Conservation (phyloP, 306 rosid genomes). For the Echinosophora koreensis region DNA sequence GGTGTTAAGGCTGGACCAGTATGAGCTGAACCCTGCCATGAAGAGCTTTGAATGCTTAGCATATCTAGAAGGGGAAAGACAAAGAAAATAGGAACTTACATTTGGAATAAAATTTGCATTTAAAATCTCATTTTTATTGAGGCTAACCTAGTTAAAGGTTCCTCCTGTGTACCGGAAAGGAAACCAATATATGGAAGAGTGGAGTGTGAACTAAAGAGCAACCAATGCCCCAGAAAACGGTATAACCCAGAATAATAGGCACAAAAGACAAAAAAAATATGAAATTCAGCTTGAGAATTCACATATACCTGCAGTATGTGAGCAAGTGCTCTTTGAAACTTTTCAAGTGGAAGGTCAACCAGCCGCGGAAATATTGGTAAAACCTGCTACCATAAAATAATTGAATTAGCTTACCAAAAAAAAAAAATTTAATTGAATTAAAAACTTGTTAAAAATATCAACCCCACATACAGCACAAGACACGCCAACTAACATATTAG, state of each 20-base stretch:
- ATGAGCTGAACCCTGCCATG: conserved; percentile 96
- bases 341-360: conserved; percentile 90
- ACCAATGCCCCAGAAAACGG: conserved; percentile 17
- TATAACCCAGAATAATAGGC: conserved; percentile 16
- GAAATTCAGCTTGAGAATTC: conserved; percentile 41
- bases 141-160: conserved; percentile 15
- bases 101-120: neutral
- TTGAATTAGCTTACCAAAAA: no score
- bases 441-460: conserved; percentile 12
- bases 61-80: conserved; percentile 26
- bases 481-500: conserved; percentile 8
- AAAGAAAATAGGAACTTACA: neutral
- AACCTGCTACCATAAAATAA: conserved; percentile 68
- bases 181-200: conserved; percentile 23
- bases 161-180: conserved; percentile 35
- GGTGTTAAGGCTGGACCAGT: conserved; percentile 97
- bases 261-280: conserved; percentile 23
- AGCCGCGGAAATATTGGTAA: conserved; percentile 94
- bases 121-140: conserved; percentile 26
- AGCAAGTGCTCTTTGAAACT: conserved; percentile 98
- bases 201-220: conserved; percentile 4
- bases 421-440: conserved; percentile 47
- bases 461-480: conserved; percentile 3
- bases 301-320: conserved; percentile 89
- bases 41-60: conserved; percentile 42